Evolutionary conservation across 805 yeast species (phyloP).

Genomic region (Candida succiphila): DNA sequence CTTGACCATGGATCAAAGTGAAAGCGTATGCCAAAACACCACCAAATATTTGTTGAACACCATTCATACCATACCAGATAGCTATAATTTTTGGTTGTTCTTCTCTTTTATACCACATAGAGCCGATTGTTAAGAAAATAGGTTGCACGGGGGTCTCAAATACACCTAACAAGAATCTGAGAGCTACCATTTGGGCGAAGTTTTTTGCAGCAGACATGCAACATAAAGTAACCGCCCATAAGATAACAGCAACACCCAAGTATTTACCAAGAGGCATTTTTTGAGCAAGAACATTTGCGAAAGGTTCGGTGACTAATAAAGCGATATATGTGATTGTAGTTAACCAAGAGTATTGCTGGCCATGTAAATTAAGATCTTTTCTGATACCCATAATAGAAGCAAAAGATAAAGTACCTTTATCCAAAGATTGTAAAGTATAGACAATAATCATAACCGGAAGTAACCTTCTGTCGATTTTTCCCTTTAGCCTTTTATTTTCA

Average conservation of each 20-base stretch:
- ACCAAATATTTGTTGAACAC: slow-evolving; percentile 19
- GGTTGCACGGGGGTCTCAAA: slow-evolving; percentile 26
- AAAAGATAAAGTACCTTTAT: slow-evolving; percentile 31
- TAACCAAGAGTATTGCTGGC: slow-evolving; percentile 40
- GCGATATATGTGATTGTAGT: slow-evolving; percentile 59
- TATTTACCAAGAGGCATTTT: slow-evolving; percentile 22
- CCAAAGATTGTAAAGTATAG: slow-evolving; percentile 22
- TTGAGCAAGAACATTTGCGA: slow-evolving; percentile 27
- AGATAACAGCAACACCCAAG: slow-evolving; percentile 23
- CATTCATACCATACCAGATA: slow-evolving; percentile 20
- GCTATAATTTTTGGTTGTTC: slow-evolving; percentile 23
- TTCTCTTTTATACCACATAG: slow-evolving; percentile 21
- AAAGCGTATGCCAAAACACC: slow-evolving; percentile 15
- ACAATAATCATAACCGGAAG: slow-evolving; percentile 20
- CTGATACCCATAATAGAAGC: slow-evolving; percentile 38
- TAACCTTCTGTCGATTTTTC: slow-evolving; percentile 13
- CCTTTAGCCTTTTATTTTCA: slow-evolving; percentile 7
- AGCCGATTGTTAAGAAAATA: slow-evolving; percentile 23
- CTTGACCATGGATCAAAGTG: slow-evolving; percentile 27
- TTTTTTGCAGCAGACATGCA: slow-evolving; percentile 35
- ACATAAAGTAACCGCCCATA: slow-evolving; percentile 41
- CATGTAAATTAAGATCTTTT: slow-evolving; percentile 27
- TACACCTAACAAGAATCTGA: slow-evolving; percentile 42
- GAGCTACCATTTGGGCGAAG: slow-evolving; percentile 34
- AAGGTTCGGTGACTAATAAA: slow-evolving; percentile 47